Percentiles rank a stretch among this genome's conserved stretches.
These are phyloP conservation scores for Termitomyces sp. DNA, from an alignment of 768 basidiomycete species.

Conservation along the genomic window DNA sequence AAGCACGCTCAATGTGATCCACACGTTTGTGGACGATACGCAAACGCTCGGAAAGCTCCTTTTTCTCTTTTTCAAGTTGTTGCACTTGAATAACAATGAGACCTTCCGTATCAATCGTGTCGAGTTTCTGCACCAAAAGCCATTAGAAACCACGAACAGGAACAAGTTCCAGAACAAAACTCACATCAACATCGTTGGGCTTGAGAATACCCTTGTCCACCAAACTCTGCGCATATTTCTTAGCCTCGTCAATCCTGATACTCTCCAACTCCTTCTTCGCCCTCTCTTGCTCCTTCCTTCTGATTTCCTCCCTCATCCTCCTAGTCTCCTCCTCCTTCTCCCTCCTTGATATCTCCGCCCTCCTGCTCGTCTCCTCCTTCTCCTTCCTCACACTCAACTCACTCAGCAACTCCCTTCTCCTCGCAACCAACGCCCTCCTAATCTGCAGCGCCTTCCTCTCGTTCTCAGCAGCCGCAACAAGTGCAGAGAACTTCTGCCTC, in stretches of 20 bases:
- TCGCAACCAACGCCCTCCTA: conserved; percentile 74
- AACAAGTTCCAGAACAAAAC: conserved; percentile 20
- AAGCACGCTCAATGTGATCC: conserved; percentile 93
- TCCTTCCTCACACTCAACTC: conserved; percentile 83
- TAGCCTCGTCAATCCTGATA: conserved; percentile 76
- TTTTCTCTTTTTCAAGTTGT: conserved; percentile 96
- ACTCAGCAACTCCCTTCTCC: conserved; percentile 78
- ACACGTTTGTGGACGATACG: conserved; percentile 84
- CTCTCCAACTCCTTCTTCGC: conserved; percentile 69
- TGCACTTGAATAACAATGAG: conserved; percentile 89
- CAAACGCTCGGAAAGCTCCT: conserved; percentile 73
- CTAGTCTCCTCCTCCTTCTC: conserved; percentile 68
- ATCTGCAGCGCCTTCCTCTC: conserved; percentile 77
- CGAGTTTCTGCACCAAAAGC: conserved; percentile 53
- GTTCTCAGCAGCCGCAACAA: conserved; percentile 59
- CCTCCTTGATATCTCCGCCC: conserved; percentile 59
- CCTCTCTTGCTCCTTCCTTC: conserved; percentile 61
- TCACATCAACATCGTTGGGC: conserved; percentile 57
- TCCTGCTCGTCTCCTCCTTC: conserved; percentile 78
- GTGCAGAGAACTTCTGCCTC: conserved; percentile 47
- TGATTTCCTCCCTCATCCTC: conserved; percentile 56
- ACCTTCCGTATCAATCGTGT: conserved; percentile 77
- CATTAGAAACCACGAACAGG: not conserved
- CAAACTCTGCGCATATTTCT: conserved; percentile 80
- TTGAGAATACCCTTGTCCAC: conserved; percentile 74